Percentiles rank a stretch among this genome's conserved stretches.
phyloP scores from a whole-genome alignment of 129 eudicot genomes.

The Flaveria robusta region DNA sequence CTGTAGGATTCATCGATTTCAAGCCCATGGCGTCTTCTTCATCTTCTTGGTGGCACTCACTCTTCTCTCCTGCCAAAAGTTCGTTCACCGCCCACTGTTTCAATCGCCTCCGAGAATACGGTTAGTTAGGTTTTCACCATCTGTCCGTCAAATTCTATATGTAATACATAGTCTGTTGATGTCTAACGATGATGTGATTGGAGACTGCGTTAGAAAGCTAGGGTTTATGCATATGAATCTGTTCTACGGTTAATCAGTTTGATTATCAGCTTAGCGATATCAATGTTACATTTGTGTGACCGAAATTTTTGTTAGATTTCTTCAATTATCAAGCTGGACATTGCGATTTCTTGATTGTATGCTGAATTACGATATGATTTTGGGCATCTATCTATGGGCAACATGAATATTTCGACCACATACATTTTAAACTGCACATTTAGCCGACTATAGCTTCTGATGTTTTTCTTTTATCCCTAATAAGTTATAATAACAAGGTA shows the following conservation, averaged over 20 bases:
- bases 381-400: not conserved
- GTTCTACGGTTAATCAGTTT: slow-evolving; percentile 9
- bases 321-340: too few relatives aligned
- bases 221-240: slow-evolving; percentile 2
- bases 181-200: not conserved
- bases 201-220: slow-evolving; percentile 2
- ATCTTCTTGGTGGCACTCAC: slow-evolving; percentile 53
- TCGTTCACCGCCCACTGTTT: slow-evolving; percentile 31
- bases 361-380: not conserved
- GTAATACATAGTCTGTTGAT: slow-evolving; percentile 3
- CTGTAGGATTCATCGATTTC: slow-evolving; percentile 4
- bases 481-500: not conserved
- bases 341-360: not conserved
- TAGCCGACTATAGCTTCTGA: not conserved
- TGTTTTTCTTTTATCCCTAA: not conserved
- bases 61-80: slow-evolving; percentile 46
- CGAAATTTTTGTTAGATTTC: too few relatives aligned
- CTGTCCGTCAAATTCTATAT: not conserved
- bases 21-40: slow-evolving; percentile 41
- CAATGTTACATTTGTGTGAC: not conserved
- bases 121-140: slow-evolving; percentile 39
- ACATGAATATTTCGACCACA: not conserved
- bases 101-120: slow-evolving; percentile 55
- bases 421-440: not conserved
- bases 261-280: slow-evolving; percentile 14